These are phyloP conservation scores for Leccinum pellstonianum DNA, from an alignment of 768 basidiomycete genomes.

Conservation along the genomic window DNA sequence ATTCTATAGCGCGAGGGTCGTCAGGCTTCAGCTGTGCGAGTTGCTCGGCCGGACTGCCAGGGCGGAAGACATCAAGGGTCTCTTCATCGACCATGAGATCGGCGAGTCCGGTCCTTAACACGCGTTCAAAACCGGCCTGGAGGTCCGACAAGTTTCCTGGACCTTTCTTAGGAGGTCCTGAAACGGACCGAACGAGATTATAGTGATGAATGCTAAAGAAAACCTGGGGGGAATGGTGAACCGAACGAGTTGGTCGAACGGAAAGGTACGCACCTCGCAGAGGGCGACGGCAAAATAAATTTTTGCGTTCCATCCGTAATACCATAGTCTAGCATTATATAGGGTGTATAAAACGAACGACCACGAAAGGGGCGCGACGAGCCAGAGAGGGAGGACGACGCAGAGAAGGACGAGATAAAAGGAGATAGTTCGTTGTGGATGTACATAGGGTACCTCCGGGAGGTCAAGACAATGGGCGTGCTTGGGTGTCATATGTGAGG, in stretches of 20 bases:
- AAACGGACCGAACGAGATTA: conserved; percentile 47
- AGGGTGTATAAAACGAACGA: conserved; percentile 51
- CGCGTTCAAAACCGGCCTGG: conserved; percentile 55
- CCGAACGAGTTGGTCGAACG: neutral
- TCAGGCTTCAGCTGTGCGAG: conserved; percentile 55
- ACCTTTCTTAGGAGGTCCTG: conserved; percentile 43
- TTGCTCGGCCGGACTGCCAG: conserved; percentile 60
- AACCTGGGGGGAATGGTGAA: conserved; percentile 41
- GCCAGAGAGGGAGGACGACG: conserved; percentile 64
- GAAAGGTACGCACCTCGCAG: conserved; percentile 49
- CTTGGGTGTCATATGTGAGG: neutral
- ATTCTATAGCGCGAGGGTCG: conserved; percentile 74
- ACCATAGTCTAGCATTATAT: conserved; percentile 41
- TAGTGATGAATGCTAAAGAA: conserved; percentile 68
- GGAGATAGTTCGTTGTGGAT: conserved; percentile 42
- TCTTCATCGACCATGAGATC: conserved; percentile 56
- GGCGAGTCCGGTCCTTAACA: conserved; percentile 66
- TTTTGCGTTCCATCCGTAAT: conserved; percentile 39
- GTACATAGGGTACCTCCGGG: conserved; percentile 39
- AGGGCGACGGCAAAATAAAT: conserved; percentile 49
- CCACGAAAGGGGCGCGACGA: conserved; percentile 64
- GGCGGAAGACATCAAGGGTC: conserved; percentile 45
- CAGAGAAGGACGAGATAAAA: conserved; percentile 61
- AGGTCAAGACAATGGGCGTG: neutral
- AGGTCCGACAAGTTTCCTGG: conserved; percentile 56